Evolutionary conservation across 768 basidiomycete species (phyloP), one percentile per base, ranked within the genome.

Genomic region (Leucosporidium scottii): DNA sequence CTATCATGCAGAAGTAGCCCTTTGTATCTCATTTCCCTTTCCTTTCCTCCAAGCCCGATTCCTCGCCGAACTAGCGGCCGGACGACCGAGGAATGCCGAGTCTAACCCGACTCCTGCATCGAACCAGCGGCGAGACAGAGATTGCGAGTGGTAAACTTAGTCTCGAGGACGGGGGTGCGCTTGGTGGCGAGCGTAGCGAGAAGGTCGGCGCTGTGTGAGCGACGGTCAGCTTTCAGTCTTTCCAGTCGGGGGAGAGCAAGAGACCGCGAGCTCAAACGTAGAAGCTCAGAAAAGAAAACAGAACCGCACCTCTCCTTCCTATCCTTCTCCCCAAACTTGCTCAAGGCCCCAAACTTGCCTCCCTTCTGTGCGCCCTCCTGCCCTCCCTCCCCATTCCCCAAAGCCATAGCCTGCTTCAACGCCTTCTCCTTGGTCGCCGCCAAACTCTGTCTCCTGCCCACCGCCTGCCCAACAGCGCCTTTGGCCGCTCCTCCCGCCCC

Each of bases 121-220:
- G 58, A 62, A 0, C 94, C 94, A 23, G 89, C 88, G 55, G 89
- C 90, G 64, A 98, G 80, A 78, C 91, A 93, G 44, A 99, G 83
- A 78, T 99, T 99, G 20, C 94, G 85, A 34, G 92, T 85, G 13
- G 96, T 98, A 75, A 98, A 96, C 73, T 96, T 91, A 15, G 93
- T 87, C 75, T 93, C 88, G 30, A 85, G 85, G 72, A 98, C 84
- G 1, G 96, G 93, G 31, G 96, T 98, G 62, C 93, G 84, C 81
- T 98, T 99, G 36, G 96, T 99, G 10, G 90, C 89, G 77, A 92
- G 96, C 0, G 93, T 93, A 3, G 90, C 83, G 3, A 98, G 78
- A 34, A 98, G 82, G 76, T 98, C 94, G 25, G 83, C 81, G 25
- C 94, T 97, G 76, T 57, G 39, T 44, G 17, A 31, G 20, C 39